phyloP scores from a whole-genome alignment of 331 rosid genomes.

The Cydonia oblonga region DNA sequence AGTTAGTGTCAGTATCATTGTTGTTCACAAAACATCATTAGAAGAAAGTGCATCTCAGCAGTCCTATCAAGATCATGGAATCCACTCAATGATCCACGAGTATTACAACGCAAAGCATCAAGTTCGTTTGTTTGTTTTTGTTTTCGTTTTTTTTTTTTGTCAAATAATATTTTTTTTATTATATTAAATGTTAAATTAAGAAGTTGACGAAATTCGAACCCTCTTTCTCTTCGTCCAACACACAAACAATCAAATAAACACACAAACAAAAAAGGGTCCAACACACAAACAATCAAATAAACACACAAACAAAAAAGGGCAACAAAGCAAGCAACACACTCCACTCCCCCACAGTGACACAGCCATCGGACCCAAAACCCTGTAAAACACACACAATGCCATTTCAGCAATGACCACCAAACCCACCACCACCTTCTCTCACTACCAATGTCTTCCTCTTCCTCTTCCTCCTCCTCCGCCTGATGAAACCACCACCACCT shows the following conservation, averaged over 20 bases:
- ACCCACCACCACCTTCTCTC: background rate
- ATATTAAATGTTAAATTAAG: background rate
- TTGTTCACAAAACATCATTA: background rate
- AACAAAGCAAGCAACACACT: background rate
- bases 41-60: background rate
- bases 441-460: slow-evolving; percentile 5
- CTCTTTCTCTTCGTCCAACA: background rate
- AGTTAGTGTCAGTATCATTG: background rate
- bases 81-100: background rate
- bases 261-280: background rate
- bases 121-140: too few relatives aligned
- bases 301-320: background rate
- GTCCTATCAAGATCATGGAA: background rate
- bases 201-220: too few relatives aligned
- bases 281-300: too few relatives aligned
- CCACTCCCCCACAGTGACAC: background rate
- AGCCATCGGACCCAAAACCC: background rate
- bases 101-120: background rate
- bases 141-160: too few relatives aligned
- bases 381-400: background rate
- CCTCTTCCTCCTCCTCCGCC: slow-evolving; percentile 5
- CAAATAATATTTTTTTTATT: too few relatives aligned
- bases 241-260: too few relatives aligned
- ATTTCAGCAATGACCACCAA: background rate
- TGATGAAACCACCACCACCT: slow-evolving; percentile 6